Base-by-base conservation (phyloP, 352 stramenopile species). In the Globisporangium megalacanthum region DNA sequence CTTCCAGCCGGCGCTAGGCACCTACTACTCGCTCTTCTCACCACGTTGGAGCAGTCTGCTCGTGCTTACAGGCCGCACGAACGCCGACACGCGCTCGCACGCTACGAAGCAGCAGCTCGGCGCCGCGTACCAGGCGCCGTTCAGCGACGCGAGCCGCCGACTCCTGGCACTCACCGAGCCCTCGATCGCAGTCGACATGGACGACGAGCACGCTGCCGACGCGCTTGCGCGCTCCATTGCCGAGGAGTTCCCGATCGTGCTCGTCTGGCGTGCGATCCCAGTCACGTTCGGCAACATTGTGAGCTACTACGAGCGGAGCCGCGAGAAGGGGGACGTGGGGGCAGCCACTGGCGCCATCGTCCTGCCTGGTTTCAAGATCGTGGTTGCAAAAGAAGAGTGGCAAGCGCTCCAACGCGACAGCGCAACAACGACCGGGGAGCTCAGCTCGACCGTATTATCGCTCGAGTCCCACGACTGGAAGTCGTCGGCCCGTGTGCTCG, bases 311-410 rank as follows among this genome's bases (percentile, higher is more conserved):
- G 85, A 94, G 53, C 69, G 71, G 13, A 49, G 49, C 7, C 20
- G 13, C 9, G 42, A 33, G 52, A 61, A 66, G 22, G 56, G n/a
- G n/a, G 25, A 29, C 25, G 25, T 29, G 25, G 25, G 25, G 25
- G 25, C 25, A 29, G 25, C 62, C 48, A 51, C 62, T 22, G 46
- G 37, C 15, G 39, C 19, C 25, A 67, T 75, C 1, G 70, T 90
- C 29, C 67, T 95, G 35, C 85, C 85, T 4, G 85, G 85, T 17
- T 95, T 95, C 66, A 92, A 92, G 63, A 75, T 95, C 33, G 70
- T 93, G 25, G 63, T 88, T 20, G 65, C 76, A 37, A 86, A 81
- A 49, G 66, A 86, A 37, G 65, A 72, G 54, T 48, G 15, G 13
- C 77, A 35, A 57, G 29, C 1, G n/a, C 20, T n/a, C 49, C n/a